Evolutionary conservation across 495 filamentous ascomycete genomes (phyloP).

Genomic region (Darksidea phi): DNA sequence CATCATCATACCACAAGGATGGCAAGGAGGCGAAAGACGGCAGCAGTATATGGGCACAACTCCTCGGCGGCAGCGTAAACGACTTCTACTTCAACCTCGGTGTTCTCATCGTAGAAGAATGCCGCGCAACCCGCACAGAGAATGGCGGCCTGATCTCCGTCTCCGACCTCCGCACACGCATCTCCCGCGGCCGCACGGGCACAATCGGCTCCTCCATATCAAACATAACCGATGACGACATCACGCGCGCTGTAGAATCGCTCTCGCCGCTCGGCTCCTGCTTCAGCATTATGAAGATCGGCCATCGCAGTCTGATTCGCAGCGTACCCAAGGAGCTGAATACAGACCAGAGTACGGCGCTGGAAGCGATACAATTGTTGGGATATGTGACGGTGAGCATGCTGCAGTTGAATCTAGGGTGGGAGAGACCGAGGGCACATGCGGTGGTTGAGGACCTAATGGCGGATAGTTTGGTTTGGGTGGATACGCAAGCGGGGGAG

Average conservation of each 20-base stretch:
- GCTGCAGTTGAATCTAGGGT: constrained; percentile 84
- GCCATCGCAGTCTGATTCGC: constrained; percentile 80
- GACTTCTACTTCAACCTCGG: constrained; percentile 98
- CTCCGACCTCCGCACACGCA: constrained; percentile 69
- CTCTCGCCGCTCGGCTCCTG: constrained; percentile 84
- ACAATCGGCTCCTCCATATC: constrained; percentile 67
- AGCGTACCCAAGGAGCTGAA: constrained; percentile 96
- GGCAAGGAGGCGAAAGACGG: constrained; percentile 45
- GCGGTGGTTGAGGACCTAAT: constrained; percentile 89
- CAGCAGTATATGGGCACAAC: constrained; percentile 83
- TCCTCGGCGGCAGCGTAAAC: constrained; percentile 85
- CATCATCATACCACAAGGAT: constrained; percentile 58
- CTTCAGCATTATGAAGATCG: constrained; percentile 78
- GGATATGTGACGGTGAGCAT: constrained; percentile 90
- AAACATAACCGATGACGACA: constrained; percentile 82
- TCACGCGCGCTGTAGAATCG: constrained; percentile 83
- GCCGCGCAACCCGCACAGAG: constrained; percentile 78
- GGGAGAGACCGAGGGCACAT: constrained; percentile 79
- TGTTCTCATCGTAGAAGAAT: constrained; percentile 90
- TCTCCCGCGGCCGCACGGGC: constrained; percentile 59
- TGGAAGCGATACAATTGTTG: constrained; percentile 82
- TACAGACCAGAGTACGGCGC: constrained; percentile 85
- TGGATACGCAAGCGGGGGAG: constrained; percentile 81
- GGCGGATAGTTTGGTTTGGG: constrained; percentile 90
- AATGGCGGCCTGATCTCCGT: constrained; percentile 92